These are phyloP conservation scores for Filobasidium uniguttulatum DNA, from an alignment of 1,284 basidiomycete species.

Conservation along the genomic window DNA sequence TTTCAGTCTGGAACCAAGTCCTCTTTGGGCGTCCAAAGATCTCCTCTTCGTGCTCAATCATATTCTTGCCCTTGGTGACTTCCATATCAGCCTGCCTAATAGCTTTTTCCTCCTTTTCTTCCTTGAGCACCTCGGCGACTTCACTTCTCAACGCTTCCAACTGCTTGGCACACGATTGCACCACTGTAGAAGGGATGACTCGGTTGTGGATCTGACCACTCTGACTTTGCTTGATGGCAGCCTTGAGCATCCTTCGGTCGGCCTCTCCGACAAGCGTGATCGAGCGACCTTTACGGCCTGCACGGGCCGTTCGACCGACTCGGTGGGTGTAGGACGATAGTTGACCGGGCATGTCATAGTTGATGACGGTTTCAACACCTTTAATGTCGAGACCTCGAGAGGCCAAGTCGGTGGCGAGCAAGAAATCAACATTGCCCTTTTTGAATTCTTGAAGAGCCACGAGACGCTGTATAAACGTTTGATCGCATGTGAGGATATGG, in stretches of 20 bases:
- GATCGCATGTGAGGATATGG: conserved; percentile 14
- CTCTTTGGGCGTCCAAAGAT: conserved; percentile 85
- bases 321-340: conserved; percentile 90
- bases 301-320: conserved; percentile 90
- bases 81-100: conserved; percentile 90
- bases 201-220: conserved; percentile 81
- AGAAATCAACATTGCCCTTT: conserved; percentile 67
- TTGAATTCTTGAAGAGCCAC: conserved; percentile 74
- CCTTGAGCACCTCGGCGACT: conserved; percentile 65
- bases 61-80: conserved; percentile 84
- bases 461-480: conserved; percentile 49
- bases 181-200: conserved; percentile 65
- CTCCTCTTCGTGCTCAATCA: conserved; percentile 88
- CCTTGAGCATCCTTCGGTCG: conserved; percentile 92
- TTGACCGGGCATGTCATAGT: conserved; percentile 94
- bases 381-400: conserved; percentile 94
- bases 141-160: conserved; percentile 64
- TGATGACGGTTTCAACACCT: conserved; percentile 93
- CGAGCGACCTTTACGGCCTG: conserved; percentile 80
- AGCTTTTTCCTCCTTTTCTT: conserved; percentile 93
- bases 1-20: conserved; percentile 91
- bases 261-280: conserved; percentile 91
- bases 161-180: conserved; percentile 56
- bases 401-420: conserved; percentile 92
- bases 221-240: conserved; percentile 77